Base-by-base conservation (phyloP, 73 alveolate genomes). In the Diophrys appendiculata region DNA sequence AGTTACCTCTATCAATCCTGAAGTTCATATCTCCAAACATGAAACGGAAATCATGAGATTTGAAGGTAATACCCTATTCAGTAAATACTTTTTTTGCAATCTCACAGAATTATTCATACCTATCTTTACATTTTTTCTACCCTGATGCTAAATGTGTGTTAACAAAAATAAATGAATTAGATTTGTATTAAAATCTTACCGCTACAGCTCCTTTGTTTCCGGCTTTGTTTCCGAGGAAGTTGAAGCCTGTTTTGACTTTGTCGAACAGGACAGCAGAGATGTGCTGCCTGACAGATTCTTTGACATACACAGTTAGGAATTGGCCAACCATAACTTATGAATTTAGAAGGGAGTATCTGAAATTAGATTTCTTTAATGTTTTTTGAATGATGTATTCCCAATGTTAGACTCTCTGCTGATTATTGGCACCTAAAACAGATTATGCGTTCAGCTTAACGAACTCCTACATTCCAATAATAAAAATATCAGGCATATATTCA, bases 1-100 rank as follows among this genome's bases (percentile, higher is more conserved):
- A 69, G 71, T 73, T 29, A 29, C 28, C 81, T 22, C 34, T 8
- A 33, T 87, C 88, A 13, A 90, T 82, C 85, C 99, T 92, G 69
- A 90, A 93, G 83, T 96, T 96, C 86, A 94, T 83, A 78, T 96
- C 99, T 0, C 99, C 99, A 83, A 96, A 92, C 71, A 96, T 83
- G 68, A 96, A 90, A 73, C 90, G 86, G 69, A 91, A 87, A 86
- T 96, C 99, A 72, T 92, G 92, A 72, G 80, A 90, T 26, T 84
- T 28, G 69, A 76, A 76, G 73, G 52, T 53, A 31, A 30, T 56
- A 34, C 76, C 87, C 35, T 77, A 33, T 26, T 69, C 71, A 22
- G 1, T 23, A 52, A 73, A 73, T 1, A 53, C 72, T 52, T 52
- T 90, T 71, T 91, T 55, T 84, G 90, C 88, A 65, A 96, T 85